Conservation (phyloP, 306 rosid species). For the Ammopiptanthus mongolicus region DNA sequence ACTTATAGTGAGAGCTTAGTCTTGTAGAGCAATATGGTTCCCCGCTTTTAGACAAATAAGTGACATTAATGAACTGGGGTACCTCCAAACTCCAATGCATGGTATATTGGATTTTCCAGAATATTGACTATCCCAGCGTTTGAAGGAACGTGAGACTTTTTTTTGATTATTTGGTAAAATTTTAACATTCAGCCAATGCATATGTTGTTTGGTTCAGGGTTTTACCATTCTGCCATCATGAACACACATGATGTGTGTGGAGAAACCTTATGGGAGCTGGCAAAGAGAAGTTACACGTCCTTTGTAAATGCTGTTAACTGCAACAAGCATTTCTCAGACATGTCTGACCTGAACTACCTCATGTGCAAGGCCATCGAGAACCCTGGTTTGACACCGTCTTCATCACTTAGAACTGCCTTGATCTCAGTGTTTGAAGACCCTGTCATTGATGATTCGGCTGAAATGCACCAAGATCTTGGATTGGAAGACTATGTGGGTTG, state of each 20-base stretch:
- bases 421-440: constrained; percentile 81
- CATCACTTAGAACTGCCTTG: constrained; percentile 72
- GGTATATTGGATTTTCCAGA: not conserved
- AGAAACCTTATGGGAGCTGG: constrained; percentile 72
- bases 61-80: not conserved
- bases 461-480: constrained; percentile 42
- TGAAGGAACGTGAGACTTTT: not conserved
- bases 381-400: constrained; percentile 72
- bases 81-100: not conserved
- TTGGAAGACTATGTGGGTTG: constrained; percentile 74
- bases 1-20: not conserved
- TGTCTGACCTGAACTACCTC: constrained; percentile 90
- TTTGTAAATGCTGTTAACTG: constrained; percentile 46
- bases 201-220: constrained; percentile 47
- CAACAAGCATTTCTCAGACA: constrained; percentile 91
- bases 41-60: not conserved
- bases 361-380: constrained; percentile 88
- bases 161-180: not conserved
- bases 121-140: not conserved
- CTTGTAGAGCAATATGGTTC: not conserved
- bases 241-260: constrained; percentile 74
- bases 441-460: constrained; percentile 38
- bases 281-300: constrained; percentile 58
- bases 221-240: constrained; percentile 84
- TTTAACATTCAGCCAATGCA: not conserved